phyloP scores from a whole-genome alignment of 2,329 filamentous ascomycete genomes.

The Zymoseptoria passerinii region DNA sequence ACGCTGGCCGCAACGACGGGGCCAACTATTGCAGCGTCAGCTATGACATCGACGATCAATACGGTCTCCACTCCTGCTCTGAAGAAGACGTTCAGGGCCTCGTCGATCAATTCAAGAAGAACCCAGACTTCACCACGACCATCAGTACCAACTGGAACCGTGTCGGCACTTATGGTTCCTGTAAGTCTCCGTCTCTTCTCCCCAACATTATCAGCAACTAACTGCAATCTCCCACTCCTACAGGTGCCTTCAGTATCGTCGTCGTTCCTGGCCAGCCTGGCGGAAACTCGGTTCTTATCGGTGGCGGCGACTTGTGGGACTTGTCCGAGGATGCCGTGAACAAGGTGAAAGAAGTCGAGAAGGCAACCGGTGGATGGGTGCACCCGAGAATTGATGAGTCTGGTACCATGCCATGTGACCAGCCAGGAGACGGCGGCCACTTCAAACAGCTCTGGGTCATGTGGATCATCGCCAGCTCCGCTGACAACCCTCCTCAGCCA shows the following conservation, averaged over 20 bases:
- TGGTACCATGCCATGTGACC: background rate
- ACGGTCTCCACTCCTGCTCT: background rate
- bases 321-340: background rate
- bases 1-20: background rate
- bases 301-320: background rate
- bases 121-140: background rate
- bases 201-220: background rate
- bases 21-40: background rate
- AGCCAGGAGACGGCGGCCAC: background rate
- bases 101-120: background rate
- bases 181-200: background rate
- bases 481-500: background rate
- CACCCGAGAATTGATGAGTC: background rate
- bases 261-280: background rate
- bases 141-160: background rate
- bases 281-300: background rate
- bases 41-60: background rate
- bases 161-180: background rate
- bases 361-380: background rate
- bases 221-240: background rate
- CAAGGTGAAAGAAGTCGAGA: background rate
- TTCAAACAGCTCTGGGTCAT: background rate
- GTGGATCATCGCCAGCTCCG: background rate
- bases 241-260: background rate
- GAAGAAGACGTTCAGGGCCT: background rate